Percentiles rank a stretch among this genome's conserved stretches.
phyloP scores from a whole-genome alignment of 495 filamentous ascomycete species.

The Penicillium robsamsonii region DNA sequence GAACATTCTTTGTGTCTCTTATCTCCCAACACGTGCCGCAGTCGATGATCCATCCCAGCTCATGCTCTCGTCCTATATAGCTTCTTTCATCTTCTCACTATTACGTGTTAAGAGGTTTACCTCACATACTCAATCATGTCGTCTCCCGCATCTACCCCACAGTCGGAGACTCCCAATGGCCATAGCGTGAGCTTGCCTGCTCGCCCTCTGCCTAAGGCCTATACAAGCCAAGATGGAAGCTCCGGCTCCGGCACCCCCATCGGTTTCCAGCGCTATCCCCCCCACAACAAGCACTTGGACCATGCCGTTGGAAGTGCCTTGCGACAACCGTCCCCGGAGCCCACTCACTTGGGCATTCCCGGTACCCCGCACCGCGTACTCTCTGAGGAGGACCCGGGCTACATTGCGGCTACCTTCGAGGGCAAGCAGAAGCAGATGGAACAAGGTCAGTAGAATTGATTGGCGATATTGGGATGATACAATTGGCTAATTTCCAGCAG shows the following conservation, averaged over 20 bases:
- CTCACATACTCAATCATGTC: conserved; percentile 30
- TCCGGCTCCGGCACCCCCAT: conserved; percentile 47
- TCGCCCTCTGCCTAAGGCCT: conserved; percentile 37
- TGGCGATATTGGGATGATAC: neutral
- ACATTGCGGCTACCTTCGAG: conserved; percentile 91
- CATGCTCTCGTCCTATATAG: conserved; percentile 15
- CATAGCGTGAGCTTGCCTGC: conserved; percentile 26
- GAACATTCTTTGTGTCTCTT: conserved; percentile 8
- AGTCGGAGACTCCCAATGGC: conserved; percentile 35
- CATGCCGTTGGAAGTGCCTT: conserved; percentile 56
- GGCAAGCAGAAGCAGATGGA: conserved; percentile 95
- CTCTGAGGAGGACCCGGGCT: conserved; percentile 88
- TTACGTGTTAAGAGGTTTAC: conserved; percentile 15
- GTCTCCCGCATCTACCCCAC: conserved; percentile 36
- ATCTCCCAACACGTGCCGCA: conserved; percentile 5
- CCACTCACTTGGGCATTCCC: conserved; percentile 82
- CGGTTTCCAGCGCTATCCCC: conserved; percentile 46
- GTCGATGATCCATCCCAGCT: conserved; percentile 11
- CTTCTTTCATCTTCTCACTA: conserved; percentile 17
- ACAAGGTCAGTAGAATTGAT: conserved; percentile 55
- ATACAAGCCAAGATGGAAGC: conserved; percentile 35
- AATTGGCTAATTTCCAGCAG: conserved; percentile 32
- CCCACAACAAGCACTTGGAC: conserved; percentile 63
- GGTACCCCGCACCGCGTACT: conserved; percentile 62
- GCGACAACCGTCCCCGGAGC: conserved; percentile 82